Conservation (phyloP, 306 rosid genomes). For the Sphenostylis stenocarpa region DNA sequence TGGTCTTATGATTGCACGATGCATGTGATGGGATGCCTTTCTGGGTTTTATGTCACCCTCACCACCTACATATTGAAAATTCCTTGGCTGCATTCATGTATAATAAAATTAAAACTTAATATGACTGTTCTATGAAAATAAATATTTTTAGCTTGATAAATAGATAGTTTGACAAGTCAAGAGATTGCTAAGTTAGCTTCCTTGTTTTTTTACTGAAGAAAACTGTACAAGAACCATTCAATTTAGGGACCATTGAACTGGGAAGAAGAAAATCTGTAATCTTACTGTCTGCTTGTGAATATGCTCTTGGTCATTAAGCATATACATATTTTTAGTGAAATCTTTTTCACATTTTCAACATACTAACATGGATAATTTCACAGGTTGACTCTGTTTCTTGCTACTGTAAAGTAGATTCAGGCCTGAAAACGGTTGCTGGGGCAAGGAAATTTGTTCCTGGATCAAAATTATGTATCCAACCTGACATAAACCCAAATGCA, state of each 20-base stretch:
- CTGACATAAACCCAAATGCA: constrained; percentile 94
- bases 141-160: constrained; percentile 1
- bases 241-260: neutral
- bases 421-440: constrained; percentile 93
- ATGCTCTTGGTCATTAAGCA: constrained; percentile 3
- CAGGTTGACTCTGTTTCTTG: constrained; percentile 99
- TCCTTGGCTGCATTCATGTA: neutral
- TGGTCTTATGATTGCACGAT: neutral
- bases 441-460: constrained; percentile 98
- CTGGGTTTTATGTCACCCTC: constrained; percentile 1
- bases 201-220: neutral
- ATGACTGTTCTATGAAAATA: neutral
- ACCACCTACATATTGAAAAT: neutral
- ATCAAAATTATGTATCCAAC: constrained; percentile 92
- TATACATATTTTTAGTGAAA: neutral
- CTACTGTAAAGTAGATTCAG: constrained; percentile 95
- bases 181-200: neutral
- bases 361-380: constrained; percentile 42
- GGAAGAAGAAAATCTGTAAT: neutral
- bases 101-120: neutral
- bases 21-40: neutral
- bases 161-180: constrained; percentile 1
- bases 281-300: neutral
- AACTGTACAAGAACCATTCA: neutral
- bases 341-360: constrained; percentile 18